Percentiles rank a stretch among this genome's conserved stretches.
phyloP scores from a whole-genome alignment of 75 land plant species.

The Gnetum montanum region DNA sequence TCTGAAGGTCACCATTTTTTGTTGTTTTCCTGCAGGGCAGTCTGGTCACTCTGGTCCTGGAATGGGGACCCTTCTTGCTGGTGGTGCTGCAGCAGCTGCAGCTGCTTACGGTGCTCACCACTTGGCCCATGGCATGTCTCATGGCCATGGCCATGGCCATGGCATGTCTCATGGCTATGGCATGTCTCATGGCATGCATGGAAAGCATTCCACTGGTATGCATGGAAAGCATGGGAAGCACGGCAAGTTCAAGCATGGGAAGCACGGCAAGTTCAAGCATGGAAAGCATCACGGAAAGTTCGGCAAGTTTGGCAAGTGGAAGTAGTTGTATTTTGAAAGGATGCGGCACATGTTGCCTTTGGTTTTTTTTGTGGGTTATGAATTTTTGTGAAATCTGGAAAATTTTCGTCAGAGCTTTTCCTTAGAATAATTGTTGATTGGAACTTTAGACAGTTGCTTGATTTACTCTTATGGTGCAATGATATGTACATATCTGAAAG shows the following conservation, averaged over 20 bases:
- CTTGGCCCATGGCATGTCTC: slow-evolving; percentile 10
- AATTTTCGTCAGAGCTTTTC: no score
- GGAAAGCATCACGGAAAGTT: slow-evolving; percentile 11
- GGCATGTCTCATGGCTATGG: neutral
- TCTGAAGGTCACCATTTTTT: no score
- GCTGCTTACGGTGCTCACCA: slow-evolving; percentile 36
- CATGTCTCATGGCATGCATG: neutral
- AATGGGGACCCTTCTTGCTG: slow-evolving; percentile 22
- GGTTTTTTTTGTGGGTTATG: no score
- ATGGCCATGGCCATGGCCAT: slow-evolving; percentile 8
- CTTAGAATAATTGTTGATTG: no score
- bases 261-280: slow-evolving; percentile 6
- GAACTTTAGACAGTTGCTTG: no score
- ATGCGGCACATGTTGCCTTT: neutral
- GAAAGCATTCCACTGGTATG: neutral
- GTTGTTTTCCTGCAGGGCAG: slow-evolving; percentile 9
- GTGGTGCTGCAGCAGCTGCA: slow-evolving; percentile 43
- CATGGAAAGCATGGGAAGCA: slow-evolving; percentile 10
- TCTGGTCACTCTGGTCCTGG: slow-evolving; percentile 12
- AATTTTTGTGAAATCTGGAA: no score
- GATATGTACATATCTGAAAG: no score
- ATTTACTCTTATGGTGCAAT: no score
- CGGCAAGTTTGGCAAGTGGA: slow-evolving; percentile 8
- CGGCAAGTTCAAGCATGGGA: slow-evolving; percentile 20
- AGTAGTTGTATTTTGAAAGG: slow-evolving; percentile 1